Percentiles rank a stretch among this genome's conserved stretches.
These are phyloP conservation scores for Tetracentron sinense DNA, from an alignment of 164 flowering plant species.

Conservation along the genomic window DNA sequence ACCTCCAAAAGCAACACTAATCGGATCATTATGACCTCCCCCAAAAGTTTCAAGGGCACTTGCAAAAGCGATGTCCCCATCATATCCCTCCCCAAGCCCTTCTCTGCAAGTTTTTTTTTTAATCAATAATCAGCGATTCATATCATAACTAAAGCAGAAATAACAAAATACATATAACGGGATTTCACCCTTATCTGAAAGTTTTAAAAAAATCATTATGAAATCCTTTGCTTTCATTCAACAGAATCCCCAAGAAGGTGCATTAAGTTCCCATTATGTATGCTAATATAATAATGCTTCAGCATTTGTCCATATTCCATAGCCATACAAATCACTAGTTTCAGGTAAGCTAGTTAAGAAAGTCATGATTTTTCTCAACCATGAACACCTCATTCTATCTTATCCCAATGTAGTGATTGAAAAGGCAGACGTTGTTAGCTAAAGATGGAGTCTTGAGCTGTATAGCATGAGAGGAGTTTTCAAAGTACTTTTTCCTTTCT, in stretches of 20 bases:
- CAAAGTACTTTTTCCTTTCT: not conserved
- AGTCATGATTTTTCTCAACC: too few species aligned
- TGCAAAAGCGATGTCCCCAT: constrained; percentile 90
- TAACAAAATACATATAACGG: too few species aligned
- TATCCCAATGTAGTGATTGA: too few species aligned
- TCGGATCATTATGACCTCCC: constrained; percentile 95
- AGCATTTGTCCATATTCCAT: not conserved
- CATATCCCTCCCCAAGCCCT: constrained; percentile 95
- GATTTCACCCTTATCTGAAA: too few species aligned
- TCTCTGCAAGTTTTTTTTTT: constrained; percentile 84
- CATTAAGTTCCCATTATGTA: not conserved
- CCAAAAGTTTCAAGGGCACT: constrained; percentile 91
- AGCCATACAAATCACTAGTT: not conserved
- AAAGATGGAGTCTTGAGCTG: not conserved
- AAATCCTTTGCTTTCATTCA: not conserved
- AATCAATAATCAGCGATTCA: too few species aligned
- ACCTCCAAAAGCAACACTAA: constrained; percentile 98
- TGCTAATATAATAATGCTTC: not conserved
- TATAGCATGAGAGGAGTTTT: not conserved
- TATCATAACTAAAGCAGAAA: too few species aligned
- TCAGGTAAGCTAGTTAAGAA: too few species aligned
- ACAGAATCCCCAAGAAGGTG: not conserved
- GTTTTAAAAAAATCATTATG: constrained; percentile 9
- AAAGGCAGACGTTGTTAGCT: too few species aligned
- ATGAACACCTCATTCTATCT: too few species aligned